Evolutionary conservation across 164 flowering plant genomes (phyloP).

Genomic region (Annona squamosa): DNA sequence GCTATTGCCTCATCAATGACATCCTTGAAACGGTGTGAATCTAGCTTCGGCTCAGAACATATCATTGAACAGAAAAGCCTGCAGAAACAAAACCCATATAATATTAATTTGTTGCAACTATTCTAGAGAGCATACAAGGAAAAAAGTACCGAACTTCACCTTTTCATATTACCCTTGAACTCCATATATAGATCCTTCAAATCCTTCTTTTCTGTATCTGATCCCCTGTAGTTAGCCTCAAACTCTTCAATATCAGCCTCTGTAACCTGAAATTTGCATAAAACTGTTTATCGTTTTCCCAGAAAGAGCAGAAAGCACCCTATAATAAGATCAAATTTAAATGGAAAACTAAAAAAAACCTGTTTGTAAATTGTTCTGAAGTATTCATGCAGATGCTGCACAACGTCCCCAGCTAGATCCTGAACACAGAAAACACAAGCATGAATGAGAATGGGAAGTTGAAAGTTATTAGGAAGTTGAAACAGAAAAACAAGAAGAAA

Average conservation of each 20-base stretch:
- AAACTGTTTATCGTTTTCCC: background rate
- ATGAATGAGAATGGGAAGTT: background rate
- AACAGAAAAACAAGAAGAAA: background rate
- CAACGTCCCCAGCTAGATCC: conserved; percentile 81
- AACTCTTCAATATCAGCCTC: conserved; percentile 93
- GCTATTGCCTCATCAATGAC: conserved; percentile 80
- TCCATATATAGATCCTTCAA: conserved; percentile 64
- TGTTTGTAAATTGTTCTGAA: conserved; percentile 77
- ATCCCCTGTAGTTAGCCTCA: conserved; percentile 92
- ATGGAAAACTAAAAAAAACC: conserved; percentile 29
- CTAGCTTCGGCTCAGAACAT: conserved; percentile 87
- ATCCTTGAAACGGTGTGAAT: conserved; percentile 95
- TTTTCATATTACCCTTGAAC: conserved; percentile 87
- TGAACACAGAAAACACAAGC: conserved; percentile 17
- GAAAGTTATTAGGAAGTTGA: background rate
- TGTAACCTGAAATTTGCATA: conserved; percentile 51
- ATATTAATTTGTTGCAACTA: background rate
- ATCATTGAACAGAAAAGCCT: conserved; percentile 96
- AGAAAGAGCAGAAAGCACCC: background rate
- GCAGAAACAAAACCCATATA: conserved; percentile 8
- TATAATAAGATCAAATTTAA: background rate
- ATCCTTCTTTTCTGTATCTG: conserved; percentile 80
- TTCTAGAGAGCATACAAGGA: background rate
- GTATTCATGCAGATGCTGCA: conserved; percentile 53
- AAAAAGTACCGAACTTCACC: conserved; percentile 25